Evolutionary conservation across 345 rosid genomes (phyloP), one percentile per base, ranked within the genome.

Genomic region (Rubroshorea leprosula): DNA sequence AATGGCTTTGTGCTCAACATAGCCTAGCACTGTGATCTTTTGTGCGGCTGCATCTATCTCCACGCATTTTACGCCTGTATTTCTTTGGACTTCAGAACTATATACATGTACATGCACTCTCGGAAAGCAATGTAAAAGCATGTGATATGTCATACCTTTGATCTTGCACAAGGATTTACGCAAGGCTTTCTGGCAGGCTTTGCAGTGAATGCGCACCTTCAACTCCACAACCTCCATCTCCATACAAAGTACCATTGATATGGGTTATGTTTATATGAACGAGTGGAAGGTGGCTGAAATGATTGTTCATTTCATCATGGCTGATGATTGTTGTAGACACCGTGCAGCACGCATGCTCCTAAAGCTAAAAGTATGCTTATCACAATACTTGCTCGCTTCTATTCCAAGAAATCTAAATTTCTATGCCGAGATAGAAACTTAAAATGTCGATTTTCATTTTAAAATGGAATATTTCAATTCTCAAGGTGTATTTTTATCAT

Each of bases 161-260:
- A 75, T 64, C 38, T 58, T 59, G 60, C 70, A 60, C 61, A 71
- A 38, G 54, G 69, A 31, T 66, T 61, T 58, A 52, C 77, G 72
- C 5, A 69, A 71, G 5, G 70, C 23, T 63, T 68, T 69, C 63
- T 72, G 77, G 19, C 74, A 76, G 7, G 65, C 62, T 68, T 63
- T 72, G 72, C 77, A 76, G 35, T 76, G 77, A 47, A 76, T 49
- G 17, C 72, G 62, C 1, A 69, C 80, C 67, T 62, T 72, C 24
- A 72, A 21, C 46, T 72, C 70, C 6, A 72, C 64, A 23, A 66
- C 67, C 74, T 64, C 70, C 8, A 9, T 59, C 62, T 21, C n/a
- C 4, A 26, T 49, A 45, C 13, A 23, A 24, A 38, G 6, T 53
- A 17, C 12, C 11, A 13, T 35, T 6, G 41, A 35, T 35, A 13